Evolutionary conservation across 2,329 filamentous ascomycete species (phyloP).

Genomic region (Fusarium buxicola): DNA sequence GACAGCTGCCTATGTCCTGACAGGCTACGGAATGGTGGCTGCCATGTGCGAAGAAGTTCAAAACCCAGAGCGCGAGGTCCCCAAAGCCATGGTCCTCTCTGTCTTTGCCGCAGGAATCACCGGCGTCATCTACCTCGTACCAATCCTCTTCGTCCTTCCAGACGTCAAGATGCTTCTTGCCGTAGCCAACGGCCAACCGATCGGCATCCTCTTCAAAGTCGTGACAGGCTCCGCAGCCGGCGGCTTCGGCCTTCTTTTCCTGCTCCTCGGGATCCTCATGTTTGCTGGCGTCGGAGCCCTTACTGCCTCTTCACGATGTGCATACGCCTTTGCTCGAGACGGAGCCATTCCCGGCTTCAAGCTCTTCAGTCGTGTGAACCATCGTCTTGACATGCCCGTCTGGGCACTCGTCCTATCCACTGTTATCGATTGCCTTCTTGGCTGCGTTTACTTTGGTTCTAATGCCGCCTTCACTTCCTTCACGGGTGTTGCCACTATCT

Average conservation of each 20-base stretch:
- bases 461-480: slow-evolving; percentile 83
- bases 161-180: slow-evolving; percentile 71
- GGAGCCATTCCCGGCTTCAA: slow-evolving; percentile 78
- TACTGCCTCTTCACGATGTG: slow-evolving; percentile 79
- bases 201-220: slow-evolving; percentile 79
- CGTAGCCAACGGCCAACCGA: slow-evolving; percentile 79
- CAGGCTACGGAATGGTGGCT: slow-evolving; percentile 64
- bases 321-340: slow-evolving; percentile 80
- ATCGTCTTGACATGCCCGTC: slow-evolving; percentile 75
- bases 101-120: slow-evolving; percentile 74
- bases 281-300: slow-evolving; percentile 81
- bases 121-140: slow-evolving; percentile 73
- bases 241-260: slow-evolving; percentile 79
- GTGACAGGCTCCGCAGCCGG: slow-evolving; percentile 78
- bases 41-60: slow-evolving; percentile 72
- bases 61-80: slow-evolving; percentile 69
- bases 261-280: slow-evolving; percentile 80
- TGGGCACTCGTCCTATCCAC: slow-evolving; percentile 77
- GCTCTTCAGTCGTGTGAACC: slow-evolving; percentile 74
- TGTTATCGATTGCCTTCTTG: slow-evolving; percentile 75
- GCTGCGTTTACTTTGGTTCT: slow-evolving; percentile 83
- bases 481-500: slow-evolving; percentile 84
- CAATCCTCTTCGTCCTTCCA: slow-evolving; percentile 80
- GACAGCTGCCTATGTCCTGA: slow-evolving; percentile 54
- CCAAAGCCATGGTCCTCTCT: slow-evolving; percentile 75